Percentiles rank a stretch among this genome's conserved stretches.
Conservation (phyloP, 1,284 basidiomycete genomes). For the Austroboletus rostrupii region DNA sequence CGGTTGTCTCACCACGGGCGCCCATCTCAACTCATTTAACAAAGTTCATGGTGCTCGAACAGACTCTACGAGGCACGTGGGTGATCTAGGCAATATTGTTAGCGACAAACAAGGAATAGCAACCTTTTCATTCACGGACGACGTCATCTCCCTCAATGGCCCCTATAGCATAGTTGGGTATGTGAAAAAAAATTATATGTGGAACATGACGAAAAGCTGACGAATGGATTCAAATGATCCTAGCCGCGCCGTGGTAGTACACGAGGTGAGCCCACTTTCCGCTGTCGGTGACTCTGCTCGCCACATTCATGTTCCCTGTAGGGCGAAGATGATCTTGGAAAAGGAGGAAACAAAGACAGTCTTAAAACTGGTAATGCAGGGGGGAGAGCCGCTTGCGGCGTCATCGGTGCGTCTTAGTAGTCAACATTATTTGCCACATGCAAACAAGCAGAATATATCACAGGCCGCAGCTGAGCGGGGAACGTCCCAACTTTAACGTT, state of each 20-base stretch:
- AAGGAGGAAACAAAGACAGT: slow-evolving; percentile 62
- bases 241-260: slow-evolving; percentile 60
- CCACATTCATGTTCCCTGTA: slow-evolving; percentile 24
- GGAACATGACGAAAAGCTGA: slow-evolving; percentile 5
- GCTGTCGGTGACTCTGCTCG: slow-evolving; percentile 5
- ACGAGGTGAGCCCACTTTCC: slow-evolving; percentile 43
- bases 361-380: slow-evolving; percentile 75
- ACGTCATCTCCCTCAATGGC: slow-evolving; percentile 65
- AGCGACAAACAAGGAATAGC: slow-evolving; percentile 59
- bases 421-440: background rate
- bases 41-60: slow-evolving; percentile 64
- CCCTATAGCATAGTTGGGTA: slow-evolving; percentile 68
- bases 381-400: slow-evolving; percentile 67
- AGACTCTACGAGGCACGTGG: slow-evolving; percentile 62
- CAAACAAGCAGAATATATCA: background rate
- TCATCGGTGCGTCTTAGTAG: slow-evolving; percentile 51
- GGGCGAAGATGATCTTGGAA: slow-evolving; percentile 74
- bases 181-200: slow-evolving; percentile 24
- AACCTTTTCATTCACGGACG: slow-evolving; percentile 56
- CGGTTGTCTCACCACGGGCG: slow-evolving; percentile 68
- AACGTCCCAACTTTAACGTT: background rate
- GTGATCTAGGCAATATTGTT: slow-evolving; percentile 75
- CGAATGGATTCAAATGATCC: slow-evolving; percentile 1
- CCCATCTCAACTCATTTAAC: slow-evolving; percentile 74
- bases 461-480: slow-evolving; percentile 19